A percentile compares a stretch with the other conserved stretches of the same genome.
Conservation (phyloP, 2,329 filamentous ascomycete species). For the Fusarium hostae region DNA sequence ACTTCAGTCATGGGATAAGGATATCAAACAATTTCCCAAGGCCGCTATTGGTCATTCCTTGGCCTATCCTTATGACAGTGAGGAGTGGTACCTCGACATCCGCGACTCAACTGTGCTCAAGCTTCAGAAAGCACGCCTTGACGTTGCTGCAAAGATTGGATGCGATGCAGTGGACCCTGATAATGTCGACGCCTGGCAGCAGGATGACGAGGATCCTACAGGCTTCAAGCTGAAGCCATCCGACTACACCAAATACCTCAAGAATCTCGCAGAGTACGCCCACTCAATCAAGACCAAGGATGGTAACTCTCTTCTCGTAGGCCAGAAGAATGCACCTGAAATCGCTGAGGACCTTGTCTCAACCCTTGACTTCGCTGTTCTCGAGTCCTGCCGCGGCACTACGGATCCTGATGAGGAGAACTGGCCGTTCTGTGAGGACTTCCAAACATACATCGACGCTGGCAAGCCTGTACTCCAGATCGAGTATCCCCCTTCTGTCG, state of each 20-base stretch:
- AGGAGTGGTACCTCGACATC: conserved; percentile 48
- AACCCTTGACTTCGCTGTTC: conserved; percentile 49
- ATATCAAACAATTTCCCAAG: conserved; percentile 42
- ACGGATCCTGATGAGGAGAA: conserved; percentile 28
- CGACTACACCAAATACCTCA: conserved; percentile 48
- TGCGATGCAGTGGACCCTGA: conserved; percentile 52
- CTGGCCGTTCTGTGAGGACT: conserved; percentile 46
- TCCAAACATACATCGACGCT: conserved; percentile 45
- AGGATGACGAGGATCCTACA: conserved; percentile 42
- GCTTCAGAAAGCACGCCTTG: conserved; percentile 48
- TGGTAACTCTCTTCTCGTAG: conserved; percentile 44
- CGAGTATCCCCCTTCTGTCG: conserved; percentile 48
- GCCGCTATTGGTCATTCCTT: conserved; percentile 42
- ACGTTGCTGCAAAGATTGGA: conserved; percentile 43
- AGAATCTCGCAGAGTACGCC: conserved; percentile 45
- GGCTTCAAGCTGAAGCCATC: conserved; percentile 45
- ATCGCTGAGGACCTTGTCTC: conserved; percentile 42
- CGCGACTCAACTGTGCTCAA: conserved; percentile 40
- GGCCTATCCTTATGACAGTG: conserved; percentile 40
- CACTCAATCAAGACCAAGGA: conserved; percentile 44
- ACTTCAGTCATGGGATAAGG: conserved; percentile 45
- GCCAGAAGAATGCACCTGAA: conserved; percentile 50
- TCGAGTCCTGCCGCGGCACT: conserved; percentile 51
- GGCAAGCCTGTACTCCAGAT: conserved; percentile 50
- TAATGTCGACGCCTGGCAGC: conserved; percentile 49